phyloP scores from a whole-genome alignment of 2,329 filamentous ascomycete species.

The Colletotrichum neosansevieriae region DNA sequence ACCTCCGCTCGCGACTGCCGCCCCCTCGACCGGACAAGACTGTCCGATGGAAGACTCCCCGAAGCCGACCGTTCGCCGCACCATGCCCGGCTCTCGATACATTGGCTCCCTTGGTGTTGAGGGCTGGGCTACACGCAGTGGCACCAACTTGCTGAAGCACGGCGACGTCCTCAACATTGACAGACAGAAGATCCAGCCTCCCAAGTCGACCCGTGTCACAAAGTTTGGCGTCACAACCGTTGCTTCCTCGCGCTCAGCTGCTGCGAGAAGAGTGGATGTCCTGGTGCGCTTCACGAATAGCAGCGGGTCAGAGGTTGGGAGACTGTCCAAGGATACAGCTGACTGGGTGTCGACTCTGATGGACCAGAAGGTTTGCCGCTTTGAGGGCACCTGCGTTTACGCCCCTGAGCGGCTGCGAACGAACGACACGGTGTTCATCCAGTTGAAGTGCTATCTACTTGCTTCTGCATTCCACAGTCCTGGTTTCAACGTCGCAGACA shows the following conservation, averaged over 20 bases:
- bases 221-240: conserved; percentile 53
- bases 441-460: conserved; percentile 83
- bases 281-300: conserved; percentile 91
- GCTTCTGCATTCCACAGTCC: conserved; percentile 77
- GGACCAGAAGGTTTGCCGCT: conserved; percentile 88
- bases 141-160: conserved; percentile 78
- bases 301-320: conserved; percentile 84
- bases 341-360: conserved; percentile 93
- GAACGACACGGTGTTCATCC: conserved; percentile 94
- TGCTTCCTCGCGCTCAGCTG: conserved; percentile 56
- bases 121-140: conserved; percentile 92
- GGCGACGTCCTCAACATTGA: conserved; percentile 90
- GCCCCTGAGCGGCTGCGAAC: conserved; percentile 86
- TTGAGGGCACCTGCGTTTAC: conserved; percentile 90
- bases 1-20: neutral
- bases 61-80: conserved; percentile 40
- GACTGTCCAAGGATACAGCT: conserved; percentile 87
- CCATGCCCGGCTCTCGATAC: conserved; percentile 70
- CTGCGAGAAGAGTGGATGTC: conserved; percentile 80
- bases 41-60: conserved; percentile 5
- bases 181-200: conserved; percentile 79
- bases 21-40: neutral
- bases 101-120: conserved; percentile 92
- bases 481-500: conserved; percentile 73
- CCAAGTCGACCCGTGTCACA: conserved; percentile 58